These are phyloP conservation scores for Penicillium riverlandense DNA, from an alignment of 495 filamentous ascomycete species.

Conservation along the genomic window DNA sequence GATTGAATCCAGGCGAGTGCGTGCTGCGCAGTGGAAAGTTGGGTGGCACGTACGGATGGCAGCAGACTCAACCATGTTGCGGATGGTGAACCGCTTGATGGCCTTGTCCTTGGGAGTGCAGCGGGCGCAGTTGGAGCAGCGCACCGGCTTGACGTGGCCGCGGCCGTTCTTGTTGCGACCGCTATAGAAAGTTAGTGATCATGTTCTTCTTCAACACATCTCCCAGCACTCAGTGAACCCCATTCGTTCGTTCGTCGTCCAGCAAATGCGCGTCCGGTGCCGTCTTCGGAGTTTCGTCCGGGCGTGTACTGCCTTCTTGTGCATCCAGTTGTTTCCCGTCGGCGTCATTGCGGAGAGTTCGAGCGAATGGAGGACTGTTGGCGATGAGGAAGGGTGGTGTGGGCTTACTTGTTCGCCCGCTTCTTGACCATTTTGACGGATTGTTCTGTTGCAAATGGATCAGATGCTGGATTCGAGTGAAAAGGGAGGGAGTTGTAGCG, in stretches of 20 bases:
- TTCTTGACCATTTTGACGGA: conserved; percentile 99
- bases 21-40: conserved; percentile 3
- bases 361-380: conserved; percentile 20
- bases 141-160: conserved; percentile 98
- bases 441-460: conserved; percentile 29
- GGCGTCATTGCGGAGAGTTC: conserved; percentile 25
- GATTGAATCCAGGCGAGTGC: conserved; percentile 2
- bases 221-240: conserved; percentile 3
- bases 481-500: conserved; percentile 20
- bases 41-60: conserved; percentile 83
- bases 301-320: too few relatives aligned
- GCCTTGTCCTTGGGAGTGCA: conserved; percentile 99
- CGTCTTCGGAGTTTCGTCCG: conserved; percentile 1
- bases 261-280: conserved; percentile 17
- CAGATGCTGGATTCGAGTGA: conserved; percentile 20
- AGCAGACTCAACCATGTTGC: conserved; percentile 99
- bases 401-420: conserved; percentile 89
- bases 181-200: conserved; percentile 41
- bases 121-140: conserved; percentile 99
- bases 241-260: conserved; percentile 10
- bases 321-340: conserved; percentile 4
- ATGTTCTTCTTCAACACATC: conserved; percentile 1
- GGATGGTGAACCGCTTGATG: conserved; percentile 99
- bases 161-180: conserved; percentile 99
- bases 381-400: conserved; percentile 14